Conservation (phyloP, 2,329 filamentous ascomycete genomes). For the Fusarium virguliforme region DNA sequence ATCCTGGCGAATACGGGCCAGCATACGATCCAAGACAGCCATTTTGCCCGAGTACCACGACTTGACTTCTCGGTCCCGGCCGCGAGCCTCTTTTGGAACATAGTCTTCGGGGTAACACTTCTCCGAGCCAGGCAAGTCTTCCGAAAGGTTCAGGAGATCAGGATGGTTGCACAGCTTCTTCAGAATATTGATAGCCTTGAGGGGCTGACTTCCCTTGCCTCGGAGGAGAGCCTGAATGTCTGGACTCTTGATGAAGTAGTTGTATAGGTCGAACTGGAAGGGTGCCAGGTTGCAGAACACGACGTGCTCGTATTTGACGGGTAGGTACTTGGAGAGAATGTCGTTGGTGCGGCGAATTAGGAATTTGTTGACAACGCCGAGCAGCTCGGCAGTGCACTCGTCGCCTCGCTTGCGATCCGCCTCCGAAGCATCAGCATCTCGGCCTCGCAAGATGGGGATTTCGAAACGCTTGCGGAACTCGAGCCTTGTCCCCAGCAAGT, state of each 20-base stretch:
- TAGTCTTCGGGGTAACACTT: conserved; percentile 87
- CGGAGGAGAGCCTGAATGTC: conserved; percentile 93
- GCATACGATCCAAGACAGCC: conserved; percentile 97
- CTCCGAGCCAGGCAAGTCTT: conserved; percentile 91
- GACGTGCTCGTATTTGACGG: conserved; percentile 98
- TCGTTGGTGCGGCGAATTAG: conserved; percentile 98
- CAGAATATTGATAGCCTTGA: conserved; percentile 96
- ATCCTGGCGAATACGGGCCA: conserved; percentile 93
- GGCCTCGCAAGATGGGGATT: conserved; percentile 89
- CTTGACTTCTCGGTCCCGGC: conserved; percentile 92
- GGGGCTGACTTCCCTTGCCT: conserved; percentile 94
- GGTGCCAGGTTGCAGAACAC: conserved; percentile 96
- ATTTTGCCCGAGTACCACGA: conserved; percentile 99
- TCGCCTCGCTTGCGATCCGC: conserved; percentile 87
- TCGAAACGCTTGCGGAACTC: conserved; percentile 97
- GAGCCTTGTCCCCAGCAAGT: conserved; percentile 86
- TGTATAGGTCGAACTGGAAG: conserved; percentile 95
- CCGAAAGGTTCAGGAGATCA: conserved; percentile 86
- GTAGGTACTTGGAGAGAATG: conserved; percentile 96
- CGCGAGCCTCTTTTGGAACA: conserved; percentile 87
- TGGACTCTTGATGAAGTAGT: conserved; percentile 96
- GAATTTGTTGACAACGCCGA: conserved; percentile 94
- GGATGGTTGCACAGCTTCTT: conserved; percentile 99
- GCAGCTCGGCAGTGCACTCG: conserved; percentile 84
- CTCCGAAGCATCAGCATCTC: conserved; percentile 91